These are phyloP conservation scores for Venturia pyrina DNA, from an alignment of 2,329 filamentous ascomycete genomes.

Conservation along the genomic window DNA sequence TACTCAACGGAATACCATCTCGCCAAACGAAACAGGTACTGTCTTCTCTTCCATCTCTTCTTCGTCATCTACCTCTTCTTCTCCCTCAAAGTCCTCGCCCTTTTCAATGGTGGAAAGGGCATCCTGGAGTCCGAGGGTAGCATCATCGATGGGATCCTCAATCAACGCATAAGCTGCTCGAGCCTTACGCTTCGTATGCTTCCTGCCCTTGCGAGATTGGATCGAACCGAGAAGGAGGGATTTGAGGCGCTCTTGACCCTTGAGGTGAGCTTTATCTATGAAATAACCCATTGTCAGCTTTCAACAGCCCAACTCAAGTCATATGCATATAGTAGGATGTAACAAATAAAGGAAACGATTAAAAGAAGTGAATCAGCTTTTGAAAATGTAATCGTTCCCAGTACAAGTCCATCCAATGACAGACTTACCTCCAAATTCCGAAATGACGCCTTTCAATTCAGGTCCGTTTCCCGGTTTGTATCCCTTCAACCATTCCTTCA, in stretches of 20 bases:
- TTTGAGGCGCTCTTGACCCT: neutral
- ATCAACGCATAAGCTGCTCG: neutral
- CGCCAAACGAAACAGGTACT: neutral
- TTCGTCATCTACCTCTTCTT: neutral
- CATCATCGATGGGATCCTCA: neutral
- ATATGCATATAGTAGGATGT: no score
- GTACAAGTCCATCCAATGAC: neutral
- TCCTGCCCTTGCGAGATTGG: neutral
- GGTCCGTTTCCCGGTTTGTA: neutral
- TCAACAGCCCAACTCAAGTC: neutral
- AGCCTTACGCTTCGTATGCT: neutral
- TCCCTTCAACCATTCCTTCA: neutral
- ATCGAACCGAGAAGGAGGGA: neutral
- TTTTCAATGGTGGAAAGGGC: neutral
- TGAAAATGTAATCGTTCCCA: neutral
- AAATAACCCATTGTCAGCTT: neutral
- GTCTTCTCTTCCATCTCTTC: neutral
- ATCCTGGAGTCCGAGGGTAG: neutral
- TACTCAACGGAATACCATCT: neutral
- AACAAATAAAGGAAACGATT: no score
- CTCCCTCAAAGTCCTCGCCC: neutral
- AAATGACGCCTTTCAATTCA: neutral
- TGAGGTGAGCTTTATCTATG: neutral
- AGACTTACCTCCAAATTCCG: neutral
- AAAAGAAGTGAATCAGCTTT: no score